phyloP scores from a whole-genome alignment of 2,329 filamentous ascomycete genomes.

The Paraphoma chrysanthemicola region DNA sequence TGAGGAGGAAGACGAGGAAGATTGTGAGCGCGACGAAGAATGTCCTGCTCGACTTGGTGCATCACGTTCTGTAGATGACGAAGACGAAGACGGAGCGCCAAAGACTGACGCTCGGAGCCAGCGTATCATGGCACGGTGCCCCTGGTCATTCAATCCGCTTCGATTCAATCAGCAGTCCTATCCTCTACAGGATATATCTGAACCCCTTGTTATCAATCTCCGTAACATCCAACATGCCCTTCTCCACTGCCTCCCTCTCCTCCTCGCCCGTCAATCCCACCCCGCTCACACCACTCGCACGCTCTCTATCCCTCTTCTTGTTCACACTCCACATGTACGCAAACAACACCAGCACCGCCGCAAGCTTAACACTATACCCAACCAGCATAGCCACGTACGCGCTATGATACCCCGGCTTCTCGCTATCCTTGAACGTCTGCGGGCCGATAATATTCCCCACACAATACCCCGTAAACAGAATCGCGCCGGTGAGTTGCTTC shows the following conservation, averaged over 20 bases:
- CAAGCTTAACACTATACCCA: slow-evolving; percentile 49
- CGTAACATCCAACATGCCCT: slow-evolving; percentile 51
- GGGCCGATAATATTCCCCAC: slow-evolving; percentile 52
- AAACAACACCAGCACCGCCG: slow-evolving; percentile 44
- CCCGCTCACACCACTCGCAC: slow-evolving; percentile 12
- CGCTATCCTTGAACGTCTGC: slow-evolving; percentile 48
- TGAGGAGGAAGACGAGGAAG: slow-evolving; percentile 49
- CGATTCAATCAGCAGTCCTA: too few species aligned
- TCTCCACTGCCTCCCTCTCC: slow-evolving; percentile 46
- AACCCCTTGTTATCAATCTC: slow-evolving; percentile 55
- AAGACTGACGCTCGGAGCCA: not conserved
- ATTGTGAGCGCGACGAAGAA: slow-evolving; percentile 35
- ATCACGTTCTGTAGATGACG: not conserved
- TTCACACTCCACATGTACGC: slow-evolving; percentile 48
- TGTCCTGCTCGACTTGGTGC: slow-evolving; percentile 12
- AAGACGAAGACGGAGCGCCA: not conserved
- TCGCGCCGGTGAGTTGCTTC: slow-evolving; percentile 64
- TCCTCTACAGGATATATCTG: slow-evolving; percentile 48
- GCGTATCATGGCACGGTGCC: too few species aligned
- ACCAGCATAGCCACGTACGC: slow-evolving; percentile 38
- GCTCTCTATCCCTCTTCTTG: slow-evolving; percentile 40
- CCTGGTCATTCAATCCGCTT: too few species aligned
- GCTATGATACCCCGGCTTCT: slow-evolving; percentile 44
- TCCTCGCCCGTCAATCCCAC: slow-evolving; percentile 33
- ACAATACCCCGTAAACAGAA: slow-evolving; percentile 52